Conservation (phyloP, 148 eudicot genomes). For the Arctostaphylos glauca region DNA sequence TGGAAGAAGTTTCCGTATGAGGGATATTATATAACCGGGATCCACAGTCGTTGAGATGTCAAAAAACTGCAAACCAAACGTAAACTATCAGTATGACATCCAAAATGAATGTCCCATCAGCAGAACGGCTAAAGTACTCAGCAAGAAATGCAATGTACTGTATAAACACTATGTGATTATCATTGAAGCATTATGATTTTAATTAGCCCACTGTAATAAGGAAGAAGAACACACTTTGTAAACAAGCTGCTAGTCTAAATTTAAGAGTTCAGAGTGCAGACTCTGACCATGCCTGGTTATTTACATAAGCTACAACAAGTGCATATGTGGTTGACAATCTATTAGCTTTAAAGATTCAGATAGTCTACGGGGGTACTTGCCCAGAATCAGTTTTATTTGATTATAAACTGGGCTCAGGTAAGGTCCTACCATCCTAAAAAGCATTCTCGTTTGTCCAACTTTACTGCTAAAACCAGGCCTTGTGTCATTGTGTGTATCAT, state of each 20-base stretch:
- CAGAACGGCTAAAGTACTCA: not conserved
- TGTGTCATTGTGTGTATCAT: not conserved
- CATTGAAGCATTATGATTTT: not conserved
- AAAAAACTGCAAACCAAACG: conserved; percentile 53
- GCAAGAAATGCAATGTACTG: not conserved
- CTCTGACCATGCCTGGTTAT: not conserved
- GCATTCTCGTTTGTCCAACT: not conserved
- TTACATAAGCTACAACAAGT: not conserved
- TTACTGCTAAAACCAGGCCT: not conserved
- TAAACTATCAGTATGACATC: not conserved
- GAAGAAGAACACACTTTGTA: not conserved
- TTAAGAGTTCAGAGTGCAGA: not conserved
- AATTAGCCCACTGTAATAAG: not conserved
- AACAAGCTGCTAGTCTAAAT: not conserved
- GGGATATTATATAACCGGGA: conserved; percentile 82
- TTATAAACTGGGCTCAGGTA: not conserved
- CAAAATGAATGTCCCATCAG: not conserved
- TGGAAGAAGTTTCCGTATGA: conserved; percentile 85
- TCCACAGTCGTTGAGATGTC: conserved; percentile 89
- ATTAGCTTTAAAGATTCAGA: too few relatives aligned
- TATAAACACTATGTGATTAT: not conserved
- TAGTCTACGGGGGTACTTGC: not conserved
- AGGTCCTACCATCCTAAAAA: not conserved
- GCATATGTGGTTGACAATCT: not conserved
- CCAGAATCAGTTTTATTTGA: not conserved